Base-by-base conservation (phyloP, 106 monocot species). In the Phalaenopsis equestris region DNA sequence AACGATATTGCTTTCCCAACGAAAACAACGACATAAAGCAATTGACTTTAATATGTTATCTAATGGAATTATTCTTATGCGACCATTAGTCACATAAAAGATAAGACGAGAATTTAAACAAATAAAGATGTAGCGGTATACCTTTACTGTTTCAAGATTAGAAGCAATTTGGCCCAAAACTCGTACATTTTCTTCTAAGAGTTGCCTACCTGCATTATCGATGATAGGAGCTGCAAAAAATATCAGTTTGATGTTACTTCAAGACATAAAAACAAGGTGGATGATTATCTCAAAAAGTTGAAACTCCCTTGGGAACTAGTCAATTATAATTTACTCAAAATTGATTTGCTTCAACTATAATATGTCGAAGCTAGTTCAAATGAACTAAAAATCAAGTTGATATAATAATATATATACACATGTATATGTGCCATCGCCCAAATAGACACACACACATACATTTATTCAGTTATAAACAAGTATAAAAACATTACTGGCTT, bases 141-240 rank as follows among this genome's bases (percentile, higher is more conserved):
- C 88, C 85, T 85, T 80, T 8, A 39, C 80, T 42, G 17, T 83
- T 36, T 17, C 61, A 65, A 85, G 73, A 80, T 88, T 88, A 56
- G 38, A 8, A 75, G 75, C 43, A n/a, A 88, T 88, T 67, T 85
- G 85, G 73, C 23, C 4, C 65, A 88, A 57, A 85, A 85, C 47
- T 78, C 24, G 48, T 56, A 23, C 42, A 78, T 88, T 88, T 83
- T 85, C 82, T 58, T 85, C 85, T 64, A 88, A 56, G 72, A 85
- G 80, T 43, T 80, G 82, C 42, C 55, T 65, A 49, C 64, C 80
- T 77, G 48, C 64, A 74, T 72, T 21, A 14, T 88, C 85, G 52
- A 85, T 82, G 1, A 67, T 70, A 38, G 79, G 77, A 55, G 45
- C 87, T 87, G 41, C 72, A 72, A 3, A 45, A 38, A 76, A 37